A percentile compares a stretch with the other conserved stretches of the same genome.
Conservation (phyloP, 2,329 filamentous ascomycete genomes). For the Aspergillus texensis region DNA sequence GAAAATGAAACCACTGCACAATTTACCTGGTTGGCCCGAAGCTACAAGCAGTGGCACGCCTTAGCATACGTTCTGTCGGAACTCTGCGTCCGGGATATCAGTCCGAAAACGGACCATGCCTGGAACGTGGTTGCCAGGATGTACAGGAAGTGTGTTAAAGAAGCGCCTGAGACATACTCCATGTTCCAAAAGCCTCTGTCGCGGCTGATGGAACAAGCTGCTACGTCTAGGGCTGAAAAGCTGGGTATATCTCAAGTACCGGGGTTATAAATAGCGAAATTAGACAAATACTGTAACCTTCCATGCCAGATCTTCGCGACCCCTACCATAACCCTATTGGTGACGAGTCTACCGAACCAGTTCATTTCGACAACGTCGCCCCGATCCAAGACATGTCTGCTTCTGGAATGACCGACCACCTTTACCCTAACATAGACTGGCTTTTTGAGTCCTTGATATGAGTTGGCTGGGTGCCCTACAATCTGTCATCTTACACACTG, state of each 20-base stretch:
- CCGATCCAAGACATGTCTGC: background rate
- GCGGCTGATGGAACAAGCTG: slow-evolving; percentile 23
- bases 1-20: slow-evolving; percentile 56
- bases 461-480: background rate
- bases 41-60: slow-evolving; percentile 61
- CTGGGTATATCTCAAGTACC: background rate
- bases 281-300: background rate
- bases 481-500: too few species aligned
- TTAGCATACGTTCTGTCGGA: slow-evolving; percentile 59
- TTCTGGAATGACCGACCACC: background rate
- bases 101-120: slow-evolving; percentile 23
- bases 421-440: background rate
- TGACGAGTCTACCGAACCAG: background rate
- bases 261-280: background rate
- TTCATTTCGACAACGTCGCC: background rate
- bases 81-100: slow-evolving; percentile 42
- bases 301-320: background rate
- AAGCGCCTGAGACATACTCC: slow-evolving; percentile 8
- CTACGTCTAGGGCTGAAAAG: background rate
- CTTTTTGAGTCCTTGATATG: background rate
- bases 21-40: slow-evolving; percentile 61
- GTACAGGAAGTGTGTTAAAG: slow-evolving; percentile 21
- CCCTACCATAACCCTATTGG: background rate
- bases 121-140: slow-evolving; percentile 29
- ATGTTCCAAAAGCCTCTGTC: slow-evolving; percentile 19